Evolutionary conservation across 1,284 basidiomycete species (phyloP), one percentile per base, ranked within the genome.

Genomic region (Ganoderma meredithae): DNA sequence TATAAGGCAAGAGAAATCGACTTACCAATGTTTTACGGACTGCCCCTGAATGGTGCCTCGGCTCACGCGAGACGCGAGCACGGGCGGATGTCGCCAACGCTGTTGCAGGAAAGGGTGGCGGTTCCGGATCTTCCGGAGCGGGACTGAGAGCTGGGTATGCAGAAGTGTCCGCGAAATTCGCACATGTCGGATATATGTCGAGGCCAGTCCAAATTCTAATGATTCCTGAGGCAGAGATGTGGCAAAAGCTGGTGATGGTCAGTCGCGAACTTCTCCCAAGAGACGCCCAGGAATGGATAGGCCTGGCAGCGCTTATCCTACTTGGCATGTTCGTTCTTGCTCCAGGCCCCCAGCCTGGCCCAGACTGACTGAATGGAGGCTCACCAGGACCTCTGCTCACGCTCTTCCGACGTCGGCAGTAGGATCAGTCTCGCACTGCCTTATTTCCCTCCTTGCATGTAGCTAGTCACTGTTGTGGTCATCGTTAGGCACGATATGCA

Each of bases 1-100:
- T 7, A 22, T 36, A 10, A 31, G 27, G 41, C n/a, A 25, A 44
- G 60, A 22, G 19, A 36, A 12, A 27, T 12, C 15, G 31, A 40
- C 56, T 55, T 22, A 49, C 33, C n/a, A 17, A 36, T 59, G 55
- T 27, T 56, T 12, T 64, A 36, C 41, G 17, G 10, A 31, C 12
- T 3, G 53, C 53, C 27, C 56, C 62, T 63, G 55, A 56, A 56
- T 44, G 25, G 44, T 39, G 61, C 33, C 61, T n/a, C n/a, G 60
- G 25, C 22, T 25, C 39, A 60, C n/a, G n/a, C 56, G 12, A 40
- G 49, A 25, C 47, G 13, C 22, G 36, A 33, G 27, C 10, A 15
- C 25, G 31, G 41, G 58, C 33, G 56, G 55, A 52, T 33, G 58
- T 36, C 36, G 36, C 36, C 36, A 36, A 36, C 36, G 6, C 36